Evolutionary conservation across 306 rosid genomes (phyloP).

Genomic region (Cyamopsis tetragonoloba): DNA sequence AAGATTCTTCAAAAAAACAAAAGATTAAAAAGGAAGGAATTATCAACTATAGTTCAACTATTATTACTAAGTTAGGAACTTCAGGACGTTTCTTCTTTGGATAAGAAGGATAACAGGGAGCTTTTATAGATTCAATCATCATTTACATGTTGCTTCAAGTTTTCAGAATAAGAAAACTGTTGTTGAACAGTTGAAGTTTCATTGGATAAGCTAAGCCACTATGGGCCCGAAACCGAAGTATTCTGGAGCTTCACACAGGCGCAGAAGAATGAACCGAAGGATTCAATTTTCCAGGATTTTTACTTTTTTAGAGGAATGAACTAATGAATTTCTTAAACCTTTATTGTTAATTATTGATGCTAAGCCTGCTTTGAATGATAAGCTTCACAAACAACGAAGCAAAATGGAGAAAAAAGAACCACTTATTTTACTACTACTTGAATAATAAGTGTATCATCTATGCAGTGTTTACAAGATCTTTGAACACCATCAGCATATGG

Average conservation of each 20-base stretch:
- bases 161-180: neutral
- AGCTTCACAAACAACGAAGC: neutral
- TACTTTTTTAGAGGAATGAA: constrained; percentile 11
- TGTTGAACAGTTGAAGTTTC: neutral
- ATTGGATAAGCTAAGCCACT: no score
- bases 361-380: constrained; percentile 12
- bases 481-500: neutral
- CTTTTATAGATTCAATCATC: constrained; percentile 3
- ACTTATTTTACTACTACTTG: constrained; percentile 10
- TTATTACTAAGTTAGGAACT: neutral
- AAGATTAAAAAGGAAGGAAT: constrained; percentile 5
- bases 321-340: neutral
- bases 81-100: constrained; percentile 8
- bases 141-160: constrained; percentile 6
- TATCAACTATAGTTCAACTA: constrained; percentile 5
- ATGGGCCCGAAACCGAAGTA: no score
- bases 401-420: constrained; percentile 2
- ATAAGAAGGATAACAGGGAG: neutral
- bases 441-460: neutral
- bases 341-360: neutral
- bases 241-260: no score
- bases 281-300: no score
- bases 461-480: neutral
- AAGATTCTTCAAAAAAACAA: neutral
- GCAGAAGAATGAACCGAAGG: no score